phyloP scores from a whole-genome alignment of 345 rosid genomes.

The Litchi chinensis region DNA sequence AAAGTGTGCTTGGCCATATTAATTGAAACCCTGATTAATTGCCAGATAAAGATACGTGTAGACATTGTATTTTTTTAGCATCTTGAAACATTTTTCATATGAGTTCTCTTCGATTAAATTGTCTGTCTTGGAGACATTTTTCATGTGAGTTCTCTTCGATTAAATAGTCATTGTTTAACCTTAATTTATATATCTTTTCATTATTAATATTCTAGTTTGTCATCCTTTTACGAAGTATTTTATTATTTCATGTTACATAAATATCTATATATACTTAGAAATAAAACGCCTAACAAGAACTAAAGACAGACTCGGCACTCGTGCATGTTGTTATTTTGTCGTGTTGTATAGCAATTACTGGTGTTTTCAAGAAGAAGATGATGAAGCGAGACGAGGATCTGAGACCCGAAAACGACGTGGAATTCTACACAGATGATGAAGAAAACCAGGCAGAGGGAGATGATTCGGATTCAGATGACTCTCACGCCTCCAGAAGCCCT shows the following conservation, averaged over 20 bases:
- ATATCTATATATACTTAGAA: not conserved
- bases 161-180: too few species aligned
- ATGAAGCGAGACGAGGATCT: slow-evolving; percentile 78
- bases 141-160: too few species aligned
- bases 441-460: slow-evolving; percentile 68
- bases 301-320: not conserved
- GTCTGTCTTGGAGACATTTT: not conserved
- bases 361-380: slow-evolving; percentile 11
- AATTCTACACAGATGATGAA: slow-evolving; percentile 75
- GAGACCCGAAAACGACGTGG: slow-evolving; percentile 61
- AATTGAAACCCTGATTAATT: too few species aligned
- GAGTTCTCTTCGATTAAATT: not conserved
- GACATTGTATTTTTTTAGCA: too few species aligned
- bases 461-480: slow-evolving; percentile 40
- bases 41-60: too few species aligned
- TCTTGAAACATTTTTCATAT: too few species aligned
- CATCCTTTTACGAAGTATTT: not conserved
- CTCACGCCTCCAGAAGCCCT: slow-evolving; percentile 10
- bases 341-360: not conserved
- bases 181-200: too few species aligned
- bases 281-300: not conserved
- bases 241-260: not conserved
- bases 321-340: not conserved
- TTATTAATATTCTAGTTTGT: not conserved
- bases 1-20: not conserved